phyloP scores from a whole-genome alignment of 2,329 filamentous ascomycete genomes.

The Colletotrichum abscissum region DNA sequence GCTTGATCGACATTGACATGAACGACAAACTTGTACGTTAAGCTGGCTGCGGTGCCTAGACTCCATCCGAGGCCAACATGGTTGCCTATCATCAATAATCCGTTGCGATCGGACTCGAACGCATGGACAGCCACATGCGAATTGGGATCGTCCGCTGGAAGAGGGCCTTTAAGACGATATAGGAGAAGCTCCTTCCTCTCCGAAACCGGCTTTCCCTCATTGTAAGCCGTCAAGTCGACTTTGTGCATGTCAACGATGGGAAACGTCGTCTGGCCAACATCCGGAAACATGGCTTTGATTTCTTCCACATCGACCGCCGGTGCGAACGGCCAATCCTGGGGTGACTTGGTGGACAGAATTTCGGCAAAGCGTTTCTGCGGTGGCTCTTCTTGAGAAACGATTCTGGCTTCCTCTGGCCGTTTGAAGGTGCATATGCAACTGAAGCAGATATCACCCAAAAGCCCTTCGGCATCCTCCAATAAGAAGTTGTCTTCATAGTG shows the following conservation, averaged over 20 bases:
- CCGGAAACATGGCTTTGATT: slow-evolving; percentile 49
- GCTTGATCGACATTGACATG: slow-evolving; percentile 61
- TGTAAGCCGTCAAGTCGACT: slow-evolving; percentile 62
- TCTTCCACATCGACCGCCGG: slow-evolving; percentile 59
- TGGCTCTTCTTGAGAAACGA: slow-evolving; percentile 52
- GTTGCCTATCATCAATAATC: slow-evolving; percentile 62
- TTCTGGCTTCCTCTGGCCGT: slow-evolving; percentile 48
- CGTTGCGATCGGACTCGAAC: slow-evolving; percentile 65
- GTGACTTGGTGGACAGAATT: slow-evolving; percentile 50
- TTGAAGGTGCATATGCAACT: slow-evolving; percentile 66
- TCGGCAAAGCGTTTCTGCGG: slow-evolving; percentile 55
- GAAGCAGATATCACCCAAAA: slow-evolving; percentile 58
- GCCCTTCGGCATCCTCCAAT: slow-evolving; percentile 49
- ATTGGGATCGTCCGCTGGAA: slow-evolving; percentile 54
- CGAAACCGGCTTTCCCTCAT: slow-evolving; percentile 52
- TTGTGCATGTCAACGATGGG: slow-evolving; percentile 65
- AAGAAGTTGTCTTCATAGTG: slow-evolving; percentile 23
- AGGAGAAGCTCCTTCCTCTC: slow-evolving; percentile 61
- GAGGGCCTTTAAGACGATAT: slow-evolving; percentile 59
- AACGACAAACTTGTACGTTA: slow-evolving; percentile 64
- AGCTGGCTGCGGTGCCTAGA: slow-evolving; percentile 54
- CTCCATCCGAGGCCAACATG: slow-evolving; percentile 58
- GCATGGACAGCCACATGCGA: slow-evolving; percentile 61
- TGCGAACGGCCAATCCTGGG: slow-evolving; percentile 56
- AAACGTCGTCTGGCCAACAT: slow-evolving; percentile 54